Base-by-base conservation (phyloP, 768 basidiomycete species). In the Pleurotus giganteus region DNA sequence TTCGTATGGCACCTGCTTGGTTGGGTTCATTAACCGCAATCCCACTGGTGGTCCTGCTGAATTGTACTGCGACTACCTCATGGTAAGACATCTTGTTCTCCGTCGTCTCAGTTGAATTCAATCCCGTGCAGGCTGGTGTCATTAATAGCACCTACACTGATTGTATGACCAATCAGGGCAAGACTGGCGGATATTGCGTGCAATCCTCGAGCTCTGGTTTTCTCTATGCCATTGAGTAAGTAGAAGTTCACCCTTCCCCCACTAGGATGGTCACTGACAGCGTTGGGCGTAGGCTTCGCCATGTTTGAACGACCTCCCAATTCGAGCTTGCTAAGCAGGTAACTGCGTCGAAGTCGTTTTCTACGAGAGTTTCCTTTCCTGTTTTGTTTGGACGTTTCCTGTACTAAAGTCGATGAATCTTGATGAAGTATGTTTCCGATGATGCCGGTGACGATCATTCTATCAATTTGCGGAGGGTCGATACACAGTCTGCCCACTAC, bases 21-120 rank as follows among this genome's bases (percentile, higher is more conserved):
- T 37, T 13, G 56, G 56, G 2, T 23, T 53, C 21, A 37, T 37
- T 3, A 57, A 57, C 31, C 32, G 54, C 26, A 53, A 57, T 43
- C 23, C 51, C 0, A 26, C 13, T 15, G 51, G 51, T 24, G 52
- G 56, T 7, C n/a, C 41, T 5, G 31, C 19, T 4, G 17, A 54
- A n/a, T 53, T 52, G 2, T 53, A 19, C 44, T 57, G 56, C 32
- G 43, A 57, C 42, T 57, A 45, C 45, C 53, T 57, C 12, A 39
- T 57, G 3, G 56, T 57, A 21, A 23, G 56, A 31, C 29, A n/a
- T 17, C 56, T 21, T 28, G 12, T 17, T n/a, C 23, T 11, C 29
- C 29, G 3, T 19, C 21, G 26, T 9, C 21, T 50, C 15, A 27
- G 29, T 41, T 32, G 3, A 7, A 47, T 39, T 32, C 1, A 39